phyloP scores from a whole-genome alignment of 2,329 filamentous ascomycete genomes.

The Fonsecaea multimorphosa region DNA sequence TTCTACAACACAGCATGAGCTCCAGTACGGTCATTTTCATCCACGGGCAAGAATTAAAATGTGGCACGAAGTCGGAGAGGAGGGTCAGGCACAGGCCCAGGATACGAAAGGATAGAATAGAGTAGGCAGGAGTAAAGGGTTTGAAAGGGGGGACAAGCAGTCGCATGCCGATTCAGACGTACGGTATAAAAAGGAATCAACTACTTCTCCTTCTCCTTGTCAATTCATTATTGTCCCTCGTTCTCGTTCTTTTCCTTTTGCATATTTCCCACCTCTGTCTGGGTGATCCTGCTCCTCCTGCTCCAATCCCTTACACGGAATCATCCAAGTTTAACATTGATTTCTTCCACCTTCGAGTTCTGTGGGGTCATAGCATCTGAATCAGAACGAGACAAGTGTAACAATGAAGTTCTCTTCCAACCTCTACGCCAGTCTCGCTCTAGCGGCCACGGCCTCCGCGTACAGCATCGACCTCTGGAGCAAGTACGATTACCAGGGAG shows the following conservation, averaged over 20 bases:
- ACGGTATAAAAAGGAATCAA: not conserved
- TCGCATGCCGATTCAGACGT: not conserved
- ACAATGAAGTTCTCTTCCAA: constrained; percentile 33
- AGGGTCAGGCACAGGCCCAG: too few relatives aligned
- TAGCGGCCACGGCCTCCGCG: not conserved
- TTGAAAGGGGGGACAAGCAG: not conserved
- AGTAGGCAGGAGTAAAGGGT: not conserved
- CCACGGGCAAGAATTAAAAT: too few relatives aligned
- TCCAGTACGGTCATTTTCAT: too few relatives aligned
- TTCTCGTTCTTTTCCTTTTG: not conserved
- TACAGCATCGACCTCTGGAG: constrained; percentile 22
- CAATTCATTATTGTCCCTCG: too few relatives aligned
- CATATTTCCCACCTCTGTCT: not conserved
- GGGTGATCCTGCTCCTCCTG: not conserved
- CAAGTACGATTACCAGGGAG: constrained; percentile 21
- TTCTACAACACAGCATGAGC: not conserved
- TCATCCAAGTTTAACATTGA: not conserved
- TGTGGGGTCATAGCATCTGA: not conserved
- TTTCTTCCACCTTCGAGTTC: not conserved
- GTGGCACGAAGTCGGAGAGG: too few relatives aligned
- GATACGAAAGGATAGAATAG: not conserved
- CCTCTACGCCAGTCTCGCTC: not conserved
- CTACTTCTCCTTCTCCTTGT: not conserved
- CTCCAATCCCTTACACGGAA: not conserved
- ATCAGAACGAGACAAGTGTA: not conserved